Percentiles rank a stretch among this genome's conserved stretches.
These are phyloP conservation scores for Pseudozyma flocculosa DNA, from an alignment of 1,284 basidiomycete species.

Conservation along the genomic window DNA sequence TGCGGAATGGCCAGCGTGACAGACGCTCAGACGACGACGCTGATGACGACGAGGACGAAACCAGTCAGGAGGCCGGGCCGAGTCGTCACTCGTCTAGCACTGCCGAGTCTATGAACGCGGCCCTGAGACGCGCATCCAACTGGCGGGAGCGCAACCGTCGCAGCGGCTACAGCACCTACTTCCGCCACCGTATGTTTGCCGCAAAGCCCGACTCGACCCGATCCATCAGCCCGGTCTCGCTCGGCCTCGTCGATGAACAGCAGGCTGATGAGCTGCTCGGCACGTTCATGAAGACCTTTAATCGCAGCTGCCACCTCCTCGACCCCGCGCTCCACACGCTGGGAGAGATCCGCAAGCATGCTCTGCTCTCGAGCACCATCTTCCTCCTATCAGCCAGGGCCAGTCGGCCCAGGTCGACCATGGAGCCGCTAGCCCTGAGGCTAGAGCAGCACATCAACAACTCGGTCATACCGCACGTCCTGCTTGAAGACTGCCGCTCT, in stretches of 20 bases:
- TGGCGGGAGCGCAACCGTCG: neutral
- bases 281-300: neutral
- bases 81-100: no score
- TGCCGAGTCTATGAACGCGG: no score
- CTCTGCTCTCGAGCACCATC: neutral
- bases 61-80: no score
- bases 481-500: neutral
- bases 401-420: neutral
- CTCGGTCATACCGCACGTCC: neutral
- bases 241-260: neutral
- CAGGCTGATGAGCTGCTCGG: neutral
- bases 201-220: neutral
- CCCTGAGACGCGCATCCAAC: neutral
- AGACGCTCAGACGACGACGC: no score
- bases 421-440: neutral
- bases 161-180: neutral
- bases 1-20: no score
- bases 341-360: neutral
- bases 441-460: neutral
- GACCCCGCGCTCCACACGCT: neutral
- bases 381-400: neutral
- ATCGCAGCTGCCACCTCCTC: neutral
- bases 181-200: neutral
- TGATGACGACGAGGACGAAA: no score
- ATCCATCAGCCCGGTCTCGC: neutral